These are phyloP conservation scores for Apium graveolens DNA, from an alignment of 129 eudicot genomes.

Conservation along the genomic window DNA sequence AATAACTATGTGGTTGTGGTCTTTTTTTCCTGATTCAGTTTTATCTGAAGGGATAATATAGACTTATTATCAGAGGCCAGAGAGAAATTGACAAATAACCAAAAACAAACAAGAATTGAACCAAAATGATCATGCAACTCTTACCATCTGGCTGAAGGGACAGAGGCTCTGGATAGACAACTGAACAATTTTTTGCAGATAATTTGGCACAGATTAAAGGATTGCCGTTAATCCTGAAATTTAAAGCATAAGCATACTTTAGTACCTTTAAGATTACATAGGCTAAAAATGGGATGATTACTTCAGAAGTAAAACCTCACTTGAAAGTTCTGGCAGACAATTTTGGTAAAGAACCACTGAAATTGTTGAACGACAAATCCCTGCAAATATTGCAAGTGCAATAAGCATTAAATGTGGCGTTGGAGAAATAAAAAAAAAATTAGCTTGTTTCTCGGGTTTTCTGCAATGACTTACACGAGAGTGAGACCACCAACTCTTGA, in stretches of 20 bases:
- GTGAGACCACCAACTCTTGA: slow-evolving; percentile 64
- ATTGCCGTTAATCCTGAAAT: slow-evolving; percentile 68
- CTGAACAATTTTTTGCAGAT: slow-evolving; percentile 59
- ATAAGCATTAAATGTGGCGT: background rate
- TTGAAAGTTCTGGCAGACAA: slow-evolving; percentile 88
- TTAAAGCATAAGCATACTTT: background rate
- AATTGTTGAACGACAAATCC: slow-evolving; percentile 82
- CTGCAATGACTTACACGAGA: slow-evolving; percentile 64
- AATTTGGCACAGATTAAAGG: slow-evolving; percentile 65
- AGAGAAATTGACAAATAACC: background rate
- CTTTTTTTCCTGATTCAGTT: slow-evolving; percentile 38
- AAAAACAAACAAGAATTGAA: background rate
- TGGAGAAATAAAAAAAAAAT: background rate
- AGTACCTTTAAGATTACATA: background rate
- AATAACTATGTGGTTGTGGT: slow-evolving; percentile 49
- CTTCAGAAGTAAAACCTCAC: slow-evolving; percentile 32
- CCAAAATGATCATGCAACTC: slow-evolving; percentile 24
- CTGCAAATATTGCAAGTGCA: slow-evolving; percentile 25
- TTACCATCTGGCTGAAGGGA: slow-evolving; percentile 69
- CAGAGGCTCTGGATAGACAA: slow-evolving; percentile 76
- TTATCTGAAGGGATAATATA: slow-evolving; percentile 26
- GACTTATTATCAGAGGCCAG: background rate
- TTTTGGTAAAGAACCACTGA: slow-evolving; percentile 82
- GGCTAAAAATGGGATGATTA: background rate
- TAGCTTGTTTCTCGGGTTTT: background rate